Conservation (phyloP, 2,329 filamentous ascomycete genomes). For the Mycogone perniciosa region DNA sequence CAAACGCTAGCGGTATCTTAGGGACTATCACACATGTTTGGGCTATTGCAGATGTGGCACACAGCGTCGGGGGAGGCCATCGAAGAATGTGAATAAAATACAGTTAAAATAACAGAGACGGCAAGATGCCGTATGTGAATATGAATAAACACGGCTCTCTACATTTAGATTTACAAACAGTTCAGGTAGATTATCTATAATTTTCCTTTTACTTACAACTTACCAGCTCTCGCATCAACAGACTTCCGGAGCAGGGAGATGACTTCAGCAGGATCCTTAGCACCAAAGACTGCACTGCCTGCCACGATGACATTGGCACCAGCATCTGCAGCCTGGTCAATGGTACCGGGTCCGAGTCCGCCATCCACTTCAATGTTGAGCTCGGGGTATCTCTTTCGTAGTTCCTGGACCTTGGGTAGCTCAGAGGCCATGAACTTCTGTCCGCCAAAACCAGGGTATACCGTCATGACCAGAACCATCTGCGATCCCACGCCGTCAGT, state of each 20-base stretch:
- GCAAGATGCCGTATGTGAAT: neutral
- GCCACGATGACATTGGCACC: constrained; percentile 98
- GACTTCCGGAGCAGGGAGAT: constrained; percentile 74
- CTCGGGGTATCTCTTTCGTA: constrained; percentile 79
- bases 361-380: constrained; percentile 98
- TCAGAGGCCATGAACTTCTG: constrained; percentile 98
- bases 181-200: too few relatives aligned
- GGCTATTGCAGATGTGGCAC: constrained; percentile 48
- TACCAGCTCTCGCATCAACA: constrained; percentile 56
- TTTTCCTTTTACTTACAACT: constrained; percentile 23
- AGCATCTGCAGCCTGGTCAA: constrained; percentile 89
- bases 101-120: neutral
- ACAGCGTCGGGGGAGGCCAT: constrained; percentile 37
- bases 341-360: constrained; percentile 78
- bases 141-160: neutral
- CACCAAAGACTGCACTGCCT: constrained; percentile 91
- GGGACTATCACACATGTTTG: constrained; percentile 62
- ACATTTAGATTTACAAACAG: neutral
- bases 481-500: constrained; percentile 30
- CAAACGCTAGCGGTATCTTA: constrained; percentile 67
- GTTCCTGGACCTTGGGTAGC: constrained; percentile 82
- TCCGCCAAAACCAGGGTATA: constrained; percentile 93
- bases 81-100: neutral
- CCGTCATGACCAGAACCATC: constrained; percentile 99
- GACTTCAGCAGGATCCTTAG: constrained; percentile 78